Evolutionary conservation across 768 basidiomycete species (phyloP).

Genomic region (Leccinellum rugosiceps): DNA sequence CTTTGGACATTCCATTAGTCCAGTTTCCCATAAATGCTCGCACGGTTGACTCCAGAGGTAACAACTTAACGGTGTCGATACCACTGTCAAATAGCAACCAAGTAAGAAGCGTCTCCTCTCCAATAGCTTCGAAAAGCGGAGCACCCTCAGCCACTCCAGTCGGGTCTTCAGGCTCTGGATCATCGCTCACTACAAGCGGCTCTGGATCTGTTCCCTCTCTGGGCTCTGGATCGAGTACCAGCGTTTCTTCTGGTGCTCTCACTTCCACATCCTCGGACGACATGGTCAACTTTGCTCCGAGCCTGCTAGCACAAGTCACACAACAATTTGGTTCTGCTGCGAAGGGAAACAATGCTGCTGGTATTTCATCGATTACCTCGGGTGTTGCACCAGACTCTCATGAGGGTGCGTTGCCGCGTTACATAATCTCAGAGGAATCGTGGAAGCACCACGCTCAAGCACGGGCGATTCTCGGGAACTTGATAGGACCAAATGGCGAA

Average conservation of each 20-base stretch:
- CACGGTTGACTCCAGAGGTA: constrained; percentile 32
- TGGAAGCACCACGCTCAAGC: constrained; percentile 86
- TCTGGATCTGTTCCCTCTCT: constrained; percentile 51
- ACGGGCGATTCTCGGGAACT: constrained; percentile 74
- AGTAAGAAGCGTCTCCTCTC: constrained; percentile 66
- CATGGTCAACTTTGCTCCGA: constrained; percentile 45
- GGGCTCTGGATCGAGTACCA: constrained; percentile 45
- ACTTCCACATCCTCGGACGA: constrained; percentile 53
- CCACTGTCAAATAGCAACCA: constrained; percentile 45
- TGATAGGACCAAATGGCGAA: constrained; percentile 85
- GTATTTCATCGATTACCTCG: constrained; percentile 29
- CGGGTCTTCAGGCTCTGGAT: constrained; percentile 43
- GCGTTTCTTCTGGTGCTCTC: constrained; percentile 48
- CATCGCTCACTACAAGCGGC: constrained; percentile 43
- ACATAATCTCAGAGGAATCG: constrained; percentile 67
- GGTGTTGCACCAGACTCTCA: constrained; percentile 44
- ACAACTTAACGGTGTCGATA: constrained; percentile 46
- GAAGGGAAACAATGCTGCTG: constrained; percentile 23
- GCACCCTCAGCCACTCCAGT: constrained; percentile 31
- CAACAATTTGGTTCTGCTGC: constrained; percentile 44
- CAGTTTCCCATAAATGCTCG: constrained; percentile 37
- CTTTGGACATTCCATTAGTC: constrained; percentile 46
- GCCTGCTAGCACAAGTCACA: constrained; percentile 45
- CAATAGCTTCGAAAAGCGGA: constrained; percentile 45
- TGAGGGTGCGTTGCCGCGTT: constrained; percentile 45